These are phyloP conservation scores for Chlamydomonas incerta DNA, from an alignment of 139 green algal genomes.

Conservation along the genomic window DNA sequence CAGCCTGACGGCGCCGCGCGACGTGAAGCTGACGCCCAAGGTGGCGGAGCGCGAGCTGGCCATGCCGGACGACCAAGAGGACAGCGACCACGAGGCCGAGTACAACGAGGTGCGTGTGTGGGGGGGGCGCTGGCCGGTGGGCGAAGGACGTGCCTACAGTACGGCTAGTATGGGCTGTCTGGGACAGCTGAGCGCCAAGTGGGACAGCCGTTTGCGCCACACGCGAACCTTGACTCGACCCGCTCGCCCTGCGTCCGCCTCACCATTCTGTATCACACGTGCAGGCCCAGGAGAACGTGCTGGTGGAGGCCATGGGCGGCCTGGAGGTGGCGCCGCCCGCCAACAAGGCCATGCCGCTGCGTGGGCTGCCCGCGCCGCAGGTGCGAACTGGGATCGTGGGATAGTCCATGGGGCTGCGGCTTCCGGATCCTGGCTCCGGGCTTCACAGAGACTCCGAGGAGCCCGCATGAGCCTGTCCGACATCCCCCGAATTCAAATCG, in stretches of 20 bases:
- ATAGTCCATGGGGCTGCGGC: too few species aligned
- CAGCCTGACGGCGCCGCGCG: background rate
- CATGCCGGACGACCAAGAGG: conserved; percentile 6
- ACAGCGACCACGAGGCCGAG: conserved; percentile 29
- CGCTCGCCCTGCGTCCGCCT: too few species aligned
- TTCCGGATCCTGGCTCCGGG: too few species aligned
- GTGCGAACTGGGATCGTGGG: background rate
- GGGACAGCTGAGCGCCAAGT: too few species aligned
- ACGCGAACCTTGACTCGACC: too few species aligned
- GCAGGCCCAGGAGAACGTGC: conserved; percentile 31
- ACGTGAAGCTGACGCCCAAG: conserved; percentile 38
- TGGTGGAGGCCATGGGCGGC: conserved; percentile 15
- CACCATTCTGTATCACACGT: too few species aligned
- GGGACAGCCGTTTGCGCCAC: background rate
- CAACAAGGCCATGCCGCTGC: background rate
- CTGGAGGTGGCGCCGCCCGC: conserved; percentile 19
- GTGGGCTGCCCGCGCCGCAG: conserved; percentile 15
- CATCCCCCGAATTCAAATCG: too few species aligned
- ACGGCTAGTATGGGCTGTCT: too few species aligned
- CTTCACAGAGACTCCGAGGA: too few species aligned
- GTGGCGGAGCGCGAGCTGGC: conserved; percentile 21
- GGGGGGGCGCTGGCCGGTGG: background rate
- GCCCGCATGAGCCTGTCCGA: too few species aligned
- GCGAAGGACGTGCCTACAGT: too few species aligned
- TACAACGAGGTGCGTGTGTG: conserved; percentile 26